These are phyloP conservation scores for Crepidotus variabilis DNA, from an alignment of 768 basidiomycete genomes.

Conservation along the genomic window DNA sequence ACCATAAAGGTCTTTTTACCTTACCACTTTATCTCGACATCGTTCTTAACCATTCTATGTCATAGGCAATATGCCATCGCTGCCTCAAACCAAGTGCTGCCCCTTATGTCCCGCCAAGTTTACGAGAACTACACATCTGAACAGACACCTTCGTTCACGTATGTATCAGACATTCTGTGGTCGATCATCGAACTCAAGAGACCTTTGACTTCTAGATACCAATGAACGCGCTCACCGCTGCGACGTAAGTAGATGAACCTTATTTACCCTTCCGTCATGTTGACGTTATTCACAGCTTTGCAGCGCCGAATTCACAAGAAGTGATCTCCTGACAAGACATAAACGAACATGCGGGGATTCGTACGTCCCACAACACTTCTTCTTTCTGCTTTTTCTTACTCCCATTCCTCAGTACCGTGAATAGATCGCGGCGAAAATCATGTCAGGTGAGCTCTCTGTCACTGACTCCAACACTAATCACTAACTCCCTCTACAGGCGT, in stretches of 20 bases:
- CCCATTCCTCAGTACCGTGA: conserved; percentile 35
- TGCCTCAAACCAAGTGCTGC: conserved; percentile 73
- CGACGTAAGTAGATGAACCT: conserved; percentile 37
- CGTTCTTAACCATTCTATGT: conserved; percentile 29
- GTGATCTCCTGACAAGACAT: conserved; percentile 69
- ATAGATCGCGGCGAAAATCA: conserved; percentile 62
- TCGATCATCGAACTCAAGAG: not conserved
- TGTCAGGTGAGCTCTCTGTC: conserved; percentile 40
- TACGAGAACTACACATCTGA: conserved; percentile 70
- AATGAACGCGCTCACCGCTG: conserved; percentile 65
- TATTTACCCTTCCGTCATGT: not conserved
- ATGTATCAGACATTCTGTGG: conserved; percentile 20
- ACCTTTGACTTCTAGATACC: conserved; percentile 41
- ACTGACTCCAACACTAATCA: conserved; percentile 5
- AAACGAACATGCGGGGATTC: conserved; percentile 68
- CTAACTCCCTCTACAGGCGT: conserved; percentile 34
- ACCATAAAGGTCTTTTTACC: conserved; percentile 32
- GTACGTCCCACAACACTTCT: conserved; percentile 36
- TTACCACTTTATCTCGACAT: not conserved
- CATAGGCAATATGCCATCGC: conserved; percentile 63
- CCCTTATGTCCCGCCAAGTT: conserved; percentile 70
- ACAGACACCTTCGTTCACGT: conserved; percentile 73
- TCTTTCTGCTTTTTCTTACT: conserved; percentile 2
- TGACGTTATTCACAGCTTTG: conserved; percentile 43
- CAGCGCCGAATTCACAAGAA: conserved; percentile 67